Evolutionary conservation across 192 early-diverging fungal species (phyloP), one percentile per base, ranked within the genome.

Genomic region (Linnemannia hyalina): DNA sequence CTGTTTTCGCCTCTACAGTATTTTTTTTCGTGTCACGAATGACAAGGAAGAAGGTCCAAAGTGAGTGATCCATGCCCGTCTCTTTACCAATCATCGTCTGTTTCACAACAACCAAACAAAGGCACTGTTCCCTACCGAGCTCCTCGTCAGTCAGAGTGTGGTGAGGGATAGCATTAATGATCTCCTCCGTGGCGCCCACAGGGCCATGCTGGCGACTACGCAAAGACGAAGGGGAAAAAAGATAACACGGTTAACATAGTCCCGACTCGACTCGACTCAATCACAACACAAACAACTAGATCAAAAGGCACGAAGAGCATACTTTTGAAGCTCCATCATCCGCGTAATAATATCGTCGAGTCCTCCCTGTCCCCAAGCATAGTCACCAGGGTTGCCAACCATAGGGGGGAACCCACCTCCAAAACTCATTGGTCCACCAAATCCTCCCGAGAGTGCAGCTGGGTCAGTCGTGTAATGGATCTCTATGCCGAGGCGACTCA

Each of bases 321-420:
- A 93, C 92, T 89, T 90, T 76, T 90, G 90, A 74, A 95, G 92
- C 69, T 96, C 95, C 95, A 96, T 95, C 83, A 95, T 86, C 76
- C 95, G 96, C 11, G 96, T 93, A 63, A 99, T 95, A 73, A 99
- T 96, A 82, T 96, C 94, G 87, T 99, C 98, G 26, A 97, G 90
- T 26, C 93, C 96, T 76, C 89, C 83, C 57, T 95, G 94, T 42
- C 95, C 95, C 89, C 96, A 95, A 10, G 92, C 98, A 88, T 99
- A 99, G 89, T 99, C 97, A 63, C 92, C 92, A 40, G 94, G 90
- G 68, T 95, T 80, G 22, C 89, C 84, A 11, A 54, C 82, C 18
- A 90, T 78, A 23, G 83, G 77, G 68, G 87, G 80, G 1, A 90
- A 36, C 8, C 72, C 78, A 4, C 76, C 73, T 8, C 49, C 79